These are phyloP conservation scores for Cercospora zeae-maydis DNA, from an alignment of 2,329 filamentous ascomycete species.

Conservation along the genomic window DNA sequence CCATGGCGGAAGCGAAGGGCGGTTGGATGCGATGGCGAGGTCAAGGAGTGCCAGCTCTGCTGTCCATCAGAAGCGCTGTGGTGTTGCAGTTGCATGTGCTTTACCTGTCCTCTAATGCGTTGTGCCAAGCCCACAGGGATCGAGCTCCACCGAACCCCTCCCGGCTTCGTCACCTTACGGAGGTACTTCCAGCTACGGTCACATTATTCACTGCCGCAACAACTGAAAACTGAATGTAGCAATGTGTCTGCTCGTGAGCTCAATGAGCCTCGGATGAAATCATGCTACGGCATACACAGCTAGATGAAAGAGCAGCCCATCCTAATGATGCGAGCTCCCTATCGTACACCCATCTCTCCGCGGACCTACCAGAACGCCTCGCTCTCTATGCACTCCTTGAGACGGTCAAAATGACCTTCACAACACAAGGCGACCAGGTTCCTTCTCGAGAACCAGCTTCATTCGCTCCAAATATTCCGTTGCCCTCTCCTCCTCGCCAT, in stretches of 20 bases:
- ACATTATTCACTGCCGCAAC: neutral
- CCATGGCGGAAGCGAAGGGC: neutral
- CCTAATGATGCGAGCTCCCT: neutral
- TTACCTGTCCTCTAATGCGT: neutral
- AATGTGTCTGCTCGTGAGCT: neutral
- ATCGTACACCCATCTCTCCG: conserved; percentile 9
- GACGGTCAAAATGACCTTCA: conserved; percentile 25
- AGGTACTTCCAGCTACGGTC: neutral
- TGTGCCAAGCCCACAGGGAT: conserved; percentile 1
- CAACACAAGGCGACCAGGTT: conserved; percentile 70
- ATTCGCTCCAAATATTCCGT: conserved; percentile 79
- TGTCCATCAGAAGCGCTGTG: conserved; percentile 4
- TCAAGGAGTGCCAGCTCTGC: conserved; percentile 8
- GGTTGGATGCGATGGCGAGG: neutral
- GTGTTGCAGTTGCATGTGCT: conserved; percentile 4
- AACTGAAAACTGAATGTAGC: neutral
- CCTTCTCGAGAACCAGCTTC: conserved; percentile 76
- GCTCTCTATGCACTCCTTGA: conserved; percentile 7
- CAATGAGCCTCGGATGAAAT: neutral
- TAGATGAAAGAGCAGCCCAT: neutral
- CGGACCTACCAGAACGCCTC: conserved; percentile 15
- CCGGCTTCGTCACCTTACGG: neutral
- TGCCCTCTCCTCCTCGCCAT: conserved; percentile 77
- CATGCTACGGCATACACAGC: neutral
- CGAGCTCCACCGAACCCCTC: neutral